These are phyloP conservation scores for Arthrobotrys megalospora DNA, from an alignment of 2,329 filamentous ascomycete genomes.

Conservation along the genomic window DNA sequence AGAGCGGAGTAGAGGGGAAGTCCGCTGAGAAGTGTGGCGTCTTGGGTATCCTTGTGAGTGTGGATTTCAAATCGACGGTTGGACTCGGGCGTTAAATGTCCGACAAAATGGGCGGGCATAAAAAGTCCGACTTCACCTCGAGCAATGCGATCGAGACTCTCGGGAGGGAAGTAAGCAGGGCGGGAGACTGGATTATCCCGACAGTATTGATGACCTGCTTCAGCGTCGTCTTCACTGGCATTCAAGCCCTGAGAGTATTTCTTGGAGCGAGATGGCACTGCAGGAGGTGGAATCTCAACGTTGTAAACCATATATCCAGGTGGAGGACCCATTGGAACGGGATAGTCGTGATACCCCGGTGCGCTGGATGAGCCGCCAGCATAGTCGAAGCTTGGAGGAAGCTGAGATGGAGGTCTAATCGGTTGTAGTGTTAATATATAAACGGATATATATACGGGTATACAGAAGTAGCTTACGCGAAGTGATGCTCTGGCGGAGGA, in stretches of 20 bases:
- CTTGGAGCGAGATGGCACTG: slow-evolving; percentile 43
- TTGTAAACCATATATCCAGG: slow-evolving; percentile 56
- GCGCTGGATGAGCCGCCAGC: slow-evolving; percentile 34
- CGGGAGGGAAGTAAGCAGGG: slow-evolving; percentile 71
- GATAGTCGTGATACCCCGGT: slow-evolving; percentile 36
- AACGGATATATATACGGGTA: neutral
- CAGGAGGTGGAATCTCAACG: slow-evolving; percentile 38
- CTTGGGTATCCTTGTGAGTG: slow-evolving; percentile 65
- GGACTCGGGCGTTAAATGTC: slow-evolving; percentile 69
- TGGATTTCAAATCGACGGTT: slow-evolving; percentile 69
- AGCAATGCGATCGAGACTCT: slow-evolving; percentile 70
- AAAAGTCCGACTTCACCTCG: slow-evolving; percentile 73
- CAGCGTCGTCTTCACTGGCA: slow-evolving; percentile 76
- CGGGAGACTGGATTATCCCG: slow-evolving; percentile 73
- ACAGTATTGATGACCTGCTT: slow-evolving; percentile 79
- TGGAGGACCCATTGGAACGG: slow-evolving; percentile 46
- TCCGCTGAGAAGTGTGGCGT: slow-evolving; percentile 77
- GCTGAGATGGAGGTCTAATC: slow-evolving; percentile 33
- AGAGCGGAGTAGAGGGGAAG: slow-evolving; percentile 78
- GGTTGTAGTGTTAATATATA: neutral
- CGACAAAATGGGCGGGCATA: slow-evolving; percentile 70
- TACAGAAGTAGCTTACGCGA: slow-evolving; percentile 23
- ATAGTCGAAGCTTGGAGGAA: slow-evolving; percentile 42
- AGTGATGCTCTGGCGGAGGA: slow-evolving; percentile 29
- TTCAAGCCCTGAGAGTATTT: slow-evolving; percentile 69